A percentile compares a stretch with the other conserved stretches of the same genome.
Conservation (phyloP, 192 early-diverging fungal genomes). For the Coemansia asiatica region DNA sequence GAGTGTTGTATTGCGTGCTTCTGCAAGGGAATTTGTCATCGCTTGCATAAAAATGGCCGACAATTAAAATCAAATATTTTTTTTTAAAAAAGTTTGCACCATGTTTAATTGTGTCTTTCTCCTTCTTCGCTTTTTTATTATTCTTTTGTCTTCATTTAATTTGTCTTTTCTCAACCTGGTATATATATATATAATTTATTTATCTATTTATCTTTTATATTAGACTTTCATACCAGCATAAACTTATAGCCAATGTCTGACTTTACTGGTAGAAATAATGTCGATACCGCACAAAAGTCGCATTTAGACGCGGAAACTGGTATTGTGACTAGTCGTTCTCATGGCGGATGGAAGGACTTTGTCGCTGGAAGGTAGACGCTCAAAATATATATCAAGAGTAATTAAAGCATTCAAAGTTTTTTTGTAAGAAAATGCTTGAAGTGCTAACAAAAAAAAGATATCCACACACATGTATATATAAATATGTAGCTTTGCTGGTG, state of each 20-base stretch:
- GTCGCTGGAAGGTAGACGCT: conserved; percentile 62
- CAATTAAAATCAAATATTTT: background rate
- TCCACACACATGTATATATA: background rate
- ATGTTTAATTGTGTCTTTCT: background rate
- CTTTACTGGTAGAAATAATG: conserved; percentile 12
- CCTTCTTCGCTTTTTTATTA: background rate
- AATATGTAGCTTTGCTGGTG: conserved; percentile 60
- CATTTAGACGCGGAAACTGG: background rate
- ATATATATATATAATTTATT: conserved; percentile 1
- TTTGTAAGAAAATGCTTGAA: conserved; percentile 4
- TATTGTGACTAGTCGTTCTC: background rate
- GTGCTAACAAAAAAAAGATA: background rate
- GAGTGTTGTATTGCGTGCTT: background rate
- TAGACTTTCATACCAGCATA: background rate
- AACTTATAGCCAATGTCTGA: conserved; percentile 4
- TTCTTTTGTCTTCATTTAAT: background rate
- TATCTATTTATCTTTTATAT: too few relatives aligned
- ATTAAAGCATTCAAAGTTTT: too few relatives aligned
- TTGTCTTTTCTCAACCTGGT: background rate
- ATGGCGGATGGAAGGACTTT: conserved; percentile 59
- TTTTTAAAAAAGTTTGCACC: background rate
- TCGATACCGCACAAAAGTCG: conserved; percentile 8
- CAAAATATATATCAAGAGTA: background rate
- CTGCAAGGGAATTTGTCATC: background rate
- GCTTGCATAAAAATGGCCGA: background rate